phyloP scores from a whole-genome alignment of 345 rosid species.

The Camelina neglecta region DNA sequence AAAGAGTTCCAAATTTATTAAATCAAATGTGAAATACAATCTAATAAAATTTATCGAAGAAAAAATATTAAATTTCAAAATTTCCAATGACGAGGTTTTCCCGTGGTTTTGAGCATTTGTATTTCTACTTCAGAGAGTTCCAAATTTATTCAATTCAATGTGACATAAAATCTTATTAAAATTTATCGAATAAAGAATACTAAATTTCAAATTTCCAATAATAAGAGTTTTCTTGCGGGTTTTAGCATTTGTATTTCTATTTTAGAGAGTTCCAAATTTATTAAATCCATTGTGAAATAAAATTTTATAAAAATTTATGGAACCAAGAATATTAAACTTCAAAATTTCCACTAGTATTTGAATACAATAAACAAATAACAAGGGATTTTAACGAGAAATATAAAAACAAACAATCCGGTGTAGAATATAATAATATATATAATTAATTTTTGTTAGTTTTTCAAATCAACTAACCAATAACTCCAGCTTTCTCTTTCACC shows the following conservation, averaged over 20 bases:
- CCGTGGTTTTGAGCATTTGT: too few relatives aligned
- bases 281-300: background rate
- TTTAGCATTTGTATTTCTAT: too few relatives aligned
- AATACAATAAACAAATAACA: background rate
- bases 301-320: background rate
- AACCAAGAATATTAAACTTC: background rate
- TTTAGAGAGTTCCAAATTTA: background rate
- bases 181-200: background rate
- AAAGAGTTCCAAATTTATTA: background rate
- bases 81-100: too few relatives aligned
- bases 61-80: background rate
- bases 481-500: slow-evolving; percentile 33
- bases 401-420: background rate
- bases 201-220: background rate
- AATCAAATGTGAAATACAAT: background rate
- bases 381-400: background rate
- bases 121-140: background rate
- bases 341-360: background rate
- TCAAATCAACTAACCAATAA: background rate
- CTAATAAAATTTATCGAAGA: background rate
- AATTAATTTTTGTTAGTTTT: background rate
- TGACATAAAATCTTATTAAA: background rate
- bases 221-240: too few relatives aligned
- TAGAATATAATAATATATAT: background rate
- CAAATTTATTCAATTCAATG: background rate